These are phyloP conservation scores for Aspergillus viridinutans DNA, from an alignment of 2,329 filamentous ascomycete genomes.

Conservation along the genomic window DNA sequence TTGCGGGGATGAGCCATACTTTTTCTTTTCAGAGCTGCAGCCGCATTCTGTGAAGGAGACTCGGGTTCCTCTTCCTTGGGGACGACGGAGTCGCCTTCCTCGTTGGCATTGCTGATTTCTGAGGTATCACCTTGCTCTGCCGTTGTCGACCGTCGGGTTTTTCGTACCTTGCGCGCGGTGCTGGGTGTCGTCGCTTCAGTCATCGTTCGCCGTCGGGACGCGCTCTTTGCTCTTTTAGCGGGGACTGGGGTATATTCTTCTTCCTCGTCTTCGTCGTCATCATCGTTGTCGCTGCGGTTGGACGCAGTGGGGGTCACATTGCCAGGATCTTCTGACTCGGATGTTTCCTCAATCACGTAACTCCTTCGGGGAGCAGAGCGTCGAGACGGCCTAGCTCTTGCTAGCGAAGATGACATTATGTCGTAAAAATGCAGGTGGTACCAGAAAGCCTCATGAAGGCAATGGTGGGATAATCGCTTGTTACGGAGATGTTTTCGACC, in stretches of 20 bases:
- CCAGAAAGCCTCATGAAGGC: constrained; percentile 26
- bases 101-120: constrained; percentile 39
- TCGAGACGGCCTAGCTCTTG: constrained; percentile 53
- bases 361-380: constrained; percentile 63
- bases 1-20: constrained; percentile 47
- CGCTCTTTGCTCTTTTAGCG: constrained; percentile 53
- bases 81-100: constrained; percentile 33
- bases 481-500: constrained; percentile 15
- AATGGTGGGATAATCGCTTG: constrained; percentile 13
- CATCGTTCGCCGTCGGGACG: constrained; percentile 52
- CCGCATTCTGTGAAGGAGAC: constrained; percentile 51
- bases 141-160: constrained; percentile 44
- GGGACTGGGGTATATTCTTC: constrained; percentile 78
- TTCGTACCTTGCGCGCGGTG: constrained; percentile 26
- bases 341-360: constrained; percentile 70
- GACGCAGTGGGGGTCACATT: constrained; percentile 42
- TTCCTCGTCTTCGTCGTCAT: constrained; percentile 66
- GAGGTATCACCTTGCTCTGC: constrained; percentile 56
- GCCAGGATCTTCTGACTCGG: constrained; percentile 66
- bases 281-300: constrained; percentile 51
- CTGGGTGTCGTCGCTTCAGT: constrained; percentile 47
- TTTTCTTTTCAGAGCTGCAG: constrained; percentile 65
- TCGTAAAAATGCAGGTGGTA: constrained; percentile 9
- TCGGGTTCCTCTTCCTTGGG: constrained; percentile 45
- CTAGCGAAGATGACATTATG: constrained; percentile 36